A percentile compares a stretch with the other conserved stretches of the same genome.
These are phyloP conservation scores for Solanum hybrid DNA, from an alignment of 305 asterid species.

Conservation along the genomic window DNA sequence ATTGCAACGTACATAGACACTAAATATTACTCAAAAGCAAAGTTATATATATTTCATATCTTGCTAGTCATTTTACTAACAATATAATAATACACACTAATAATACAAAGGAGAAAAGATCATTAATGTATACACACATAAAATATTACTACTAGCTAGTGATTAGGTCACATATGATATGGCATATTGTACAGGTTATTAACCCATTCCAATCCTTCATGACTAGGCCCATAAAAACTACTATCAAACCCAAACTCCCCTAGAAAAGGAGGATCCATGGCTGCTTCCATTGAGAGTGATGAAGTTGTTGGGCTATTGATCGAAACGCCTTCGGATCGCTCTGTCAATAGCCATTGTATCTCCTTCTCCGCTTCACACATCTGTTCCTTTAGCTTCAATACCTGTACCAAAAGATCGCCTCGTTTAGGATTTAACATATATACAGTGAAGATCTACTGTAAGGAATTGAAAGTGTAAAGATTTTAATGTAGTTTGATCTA, in stretches of 20 bases:
- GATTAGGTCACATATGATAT: not conserved
- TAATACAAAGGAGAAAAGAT: not conserved
- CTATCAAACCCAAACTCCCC: conserved; percentile 54
- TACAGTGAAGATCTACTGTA: not conserved
- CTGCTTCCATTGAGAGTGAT: conserved; percentile 44
- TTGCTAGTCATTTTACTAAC: not conserved
- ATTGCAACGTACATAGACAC: not conserved
- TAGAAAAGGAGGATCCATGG: conserved; percentile 34
- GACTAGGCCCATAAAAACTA: conserved; percentile 24
- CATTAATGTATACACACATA: not conserved
- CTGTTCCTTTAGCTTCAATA: conserved; percentile 53
- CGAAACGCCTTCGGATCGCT: conserved; percentile 25
- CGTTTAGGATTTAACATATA: not conserved
- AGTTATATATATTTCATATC: not conserved
- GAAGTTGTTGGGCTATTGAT: conserved; percentile 61
- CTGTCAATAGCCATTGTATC: conserved; percentile 32
- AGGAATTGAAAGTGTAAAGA: not conserved
- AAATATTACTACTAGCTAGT: not conserved
- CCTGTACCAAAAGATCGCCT: conserved; percentile 15
- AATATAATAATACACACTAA: not conserved
- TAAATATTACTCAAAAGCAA: not conserved
- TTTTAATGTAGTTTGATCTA: not conserved
- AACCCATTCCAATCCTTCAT: conserved; percentile 32
- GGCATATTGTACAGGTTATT: conserved; percentile 17
- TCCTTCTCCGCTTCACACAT: conserved; percentile 50